phyloP scores from a whole-genome alignment of 805 yeast species.

The Naumovozyma dairenensis region DNA sequence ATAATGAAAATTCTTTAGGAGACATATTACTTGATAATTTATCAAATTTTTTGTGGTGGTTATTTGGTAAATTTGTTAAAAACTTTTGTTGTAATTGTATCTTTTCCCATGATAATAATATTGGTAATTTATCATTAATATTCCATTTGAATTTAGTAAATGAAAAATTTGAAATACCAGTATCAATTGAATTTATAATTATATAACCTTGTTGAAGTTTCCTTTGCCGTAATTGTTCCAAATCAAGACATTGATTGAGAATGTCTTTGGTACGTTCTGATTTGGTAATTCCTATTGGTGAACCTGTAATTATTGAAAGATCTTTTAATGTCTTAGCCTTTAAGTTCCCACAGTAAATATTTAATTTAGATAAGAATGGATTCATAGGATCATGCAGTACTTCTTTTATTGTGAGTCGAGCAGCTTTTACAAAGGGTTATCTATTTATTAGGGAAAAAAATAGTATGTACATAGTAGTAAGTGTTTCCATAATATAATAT shows the following conservation, averaged over 20 bases:
- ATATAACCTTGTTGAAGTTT: conserved; percentile 9
- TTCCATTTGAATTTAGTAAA: conserved; percentile 20
- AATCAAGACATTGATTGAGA: conserved; percentile 6
- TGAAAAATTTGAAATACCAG: conserved; percentile 33
- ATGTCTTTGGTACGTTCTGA: conserved; percentile 8
- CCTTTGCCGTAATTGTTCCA: conserved; percentile 8
- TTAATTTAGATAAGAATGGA: background rate
- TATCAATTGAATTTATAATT: conserved; percentile 29
- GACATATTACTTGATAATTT: conserved; percentile 9
- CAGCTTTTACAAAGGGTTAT: too few relatives aligned
- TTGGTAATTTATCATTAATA: conserved; percentile 16
- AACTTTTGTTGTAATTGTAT: conserved; percentile 20
- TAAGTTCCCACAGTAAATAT: conserved; percentile 9
- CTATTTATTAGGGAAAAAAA: too few relatives aligned
- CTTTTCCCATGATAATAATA: conserved; percentile 30
- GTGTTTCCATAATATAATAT: too few relatives aligned
- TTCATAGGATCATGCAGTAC: background rate
- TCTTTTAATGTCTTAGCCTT: conserved; percentile 12
- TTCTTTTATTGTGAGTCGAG: too few relatives aligned
- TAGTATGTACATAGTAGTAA: too few relatives aligned
- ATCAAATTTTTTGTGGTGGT: too few relatives aligned
- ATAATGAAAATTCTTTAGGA: conserved; percentile 19
- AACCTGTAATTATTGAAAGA: conserved; percentile 17
- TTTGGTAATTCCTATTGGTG: conserved; percentile 17
- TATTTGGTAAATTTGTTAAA: conserved; percentile 2